Base-by-base conservation (phyloP, 2,329 filamentous ascomycete species). In the Colletotrichum trifolii region DNA sequence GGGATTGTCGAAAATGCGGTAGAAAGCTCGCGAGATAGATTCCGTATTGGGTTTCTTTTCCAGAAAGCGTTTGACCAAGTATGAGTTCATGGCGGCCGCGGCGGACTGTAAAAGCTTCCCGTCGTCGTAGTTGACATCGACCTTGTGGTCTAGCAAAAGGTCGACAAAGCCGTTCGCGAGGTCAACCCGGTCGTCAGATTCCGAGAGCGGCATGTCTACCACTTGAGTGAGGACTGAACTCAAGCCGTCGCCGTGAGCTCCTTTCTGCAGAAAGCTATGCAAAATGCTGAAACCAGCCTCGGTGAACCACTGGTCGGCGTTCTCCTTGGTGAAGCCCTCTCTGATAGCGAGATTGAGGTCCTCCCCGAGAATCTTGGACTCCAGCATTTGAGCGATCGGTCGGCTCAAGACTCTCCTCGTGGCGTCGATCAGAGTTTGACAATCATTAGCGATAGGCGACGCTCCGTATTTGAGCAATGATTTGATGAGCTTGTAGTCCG, bases 31-130 rank as follows among this genome's bases (percentile, higher is more conserved):
- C 0, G 82, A 82, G 2, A 90, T 73, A 0, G 85, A 79, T 48
- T 81, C 78, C 2, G 82, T 77, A 5, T 79, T 81, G 0, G 87
- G 85, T 8, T 80, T 79, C 57, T 82, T 78, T 5, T 77, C 73
- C 6, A 90, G 76, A 25, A 90, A 77, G 50, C 80, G 76, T 52
- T 74, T 76, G 2, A 87, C 82, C 67, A 89, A 80, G 11, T 78
- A 76, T 6, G 78, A 72, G 53, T 87, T 81, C 7, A 82, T 85
- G 47, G 79, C 81, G 1, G 81, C 81, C 1, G 87, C 84, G 2
- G 87, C 86, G 54, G 82, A 76, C 57, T 83, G 81, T 7, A 90
- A 73, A 2, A 84, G 82, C 69, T 86, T 63, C 17, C 83, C 83
- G 58, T 80, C 72, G 17, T 82, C 78, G 64, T 82, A 77, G 69